Percentiles rank a stretch among this genome's conserved stretches.
Conservation (phyloP, 148 eudicot species). For the Rhododendron vialii region DNA sequence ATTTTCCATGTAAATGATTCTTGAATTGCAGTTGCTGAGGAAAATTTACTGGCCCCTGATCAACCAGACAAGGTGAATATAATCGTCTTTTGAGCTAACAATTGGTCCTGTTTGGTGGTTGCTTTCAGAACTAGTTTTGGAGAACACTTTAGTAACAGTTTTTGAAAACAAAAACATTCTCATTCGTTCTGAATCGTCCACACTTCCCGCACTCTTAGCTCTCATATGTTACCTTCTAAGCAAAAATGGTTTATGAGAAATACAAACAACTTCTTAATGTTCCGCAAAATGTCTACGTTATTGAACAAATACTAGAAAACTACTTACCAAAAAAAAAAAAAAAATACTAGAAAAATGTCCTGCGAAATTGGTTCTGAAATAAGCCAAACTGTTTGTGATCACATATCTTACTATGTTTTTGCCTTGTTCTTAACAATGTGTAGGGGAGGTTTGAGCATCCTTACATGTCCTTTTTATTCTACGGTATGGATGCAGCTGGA, state of each 20-base stretch:
- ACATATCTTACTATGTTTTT: not conserved
- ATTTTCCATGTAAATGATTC: constrained; percentile 7
- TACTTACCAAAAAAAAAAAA: too few relatives aligned
- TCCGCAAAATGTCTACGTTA: not conserved
- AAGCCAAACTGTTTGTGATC: not conserved
- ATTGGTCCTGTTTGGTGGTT: not conserved
- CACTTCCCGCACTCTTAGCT: not conserved
- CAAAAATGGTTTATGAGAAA: not conserved
- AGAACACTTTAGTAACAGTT: not conserved
- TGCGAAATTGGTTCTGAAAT: not conserved
- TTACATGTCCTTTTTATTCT: constrained; percentile 74
- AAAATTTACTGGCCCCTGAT: constrained; percentile 67
- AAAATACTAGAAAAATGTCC: not conserved
- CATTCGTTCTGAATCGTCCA: not conserved
- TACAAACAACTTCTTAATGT: not conserved
- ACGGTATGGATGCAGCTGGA: constrained; percentile 78
- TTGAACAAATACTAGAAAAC: not conserved
- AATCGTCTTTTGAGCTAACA: not conserved
- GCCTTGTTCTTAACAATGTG: constrained; percentile 5
- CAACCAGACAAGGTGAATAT: constrained; percentile 67
- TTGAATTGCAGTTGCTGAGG: constrained; percentile 76
- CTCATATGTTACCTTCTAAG: not conserved
- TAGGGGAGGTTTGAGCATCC: constrained; percentile 95
- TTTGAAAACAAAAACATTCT: not conserved
- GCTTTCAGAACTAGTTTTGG: not conserved